phyloP scores from a whole-genome alignment of 768 basidiomycete species.

The Omphalotus guepiniiformis region DNA sequence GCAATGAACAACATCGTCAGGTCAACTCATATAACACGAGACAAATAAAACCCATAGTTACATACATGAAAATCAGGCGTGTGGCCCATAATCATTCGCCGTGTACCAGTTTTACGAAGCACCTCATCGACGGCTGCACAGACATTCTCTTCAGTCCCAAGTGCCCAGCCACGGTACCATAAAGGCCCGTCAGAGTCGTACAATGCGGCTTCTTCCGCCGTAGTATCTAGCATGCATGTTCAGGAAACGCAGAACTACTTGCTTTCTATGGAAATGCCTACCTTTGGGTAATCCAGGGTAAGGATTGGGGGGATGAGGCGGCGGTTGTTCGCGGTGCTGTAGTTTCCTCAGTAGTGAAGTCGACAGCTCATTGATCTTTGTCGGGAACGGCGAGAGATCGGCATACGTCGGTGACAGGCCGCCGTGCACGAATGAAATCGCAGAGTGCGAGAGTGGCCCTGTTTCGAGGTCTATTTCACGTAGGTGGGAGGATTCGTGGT shows the following conservation, averaged over 20 bases:
- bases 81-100: conserved; percentile 94
- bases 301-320: conserved; percentile 77
- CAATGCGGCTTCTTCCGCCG: conserved; percentile 61
- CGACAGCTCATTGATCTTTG: conserved; percentile 75
- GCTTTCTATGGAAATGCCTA: conserved; percentile 17
- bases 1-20: conserved; percentile 4
- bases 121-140: conserved; percentile 74
- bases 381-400: conserved; percentile 77
- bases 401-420: conserved; percentile 78
- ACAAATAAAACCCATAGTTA: conserved; percentile 6
- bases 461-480: conserved; percentile 24
- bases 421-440: conserved; percentile 91
- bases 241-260: neutral
- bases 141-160: conserved; percentile 59
- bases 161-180: conserved; percentile 95
- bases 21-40: neutral
- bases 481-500: conserved; percentile 12
- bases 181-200: conserved; percentile 80
- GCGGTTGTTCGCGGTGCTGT: conserved; percentile 59
- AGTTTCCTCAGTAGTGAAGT: conserved; percentile 65
- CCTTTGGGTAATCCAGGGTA: conserved; percentile 68
- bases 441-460: conserved; percentile 65
- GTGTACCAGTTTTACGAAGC: conserved; percentile 69
- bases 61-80: conserved; percentile 82
- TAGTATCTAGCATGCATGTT: conserved; percentile 43